Conservation (phyloP, 306 rosid genomes). For the Cicer chorassanicum region DNA sequence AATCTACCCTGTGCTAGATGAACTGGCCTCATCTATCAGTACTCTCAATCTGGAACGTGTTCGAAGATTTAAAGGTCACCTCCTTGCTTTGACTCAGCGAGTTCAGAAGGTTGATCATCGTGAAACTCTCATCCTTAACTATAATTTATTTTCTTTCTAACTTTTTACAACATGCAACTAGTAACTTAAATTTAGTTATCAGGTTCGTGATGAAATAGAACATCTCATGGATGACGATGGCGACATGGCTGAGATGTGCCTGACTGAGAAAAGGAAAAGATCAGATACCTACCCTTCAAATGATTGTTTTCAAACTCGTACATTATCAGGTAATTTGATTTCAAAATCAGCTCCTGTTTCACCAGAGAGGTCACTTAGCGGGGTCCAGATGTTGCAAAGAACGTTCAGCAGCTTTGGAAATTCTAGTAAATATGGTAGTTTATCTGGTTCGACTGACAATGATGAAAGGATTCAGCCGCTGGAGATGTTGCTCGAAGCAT, state of each 20-base stretch:
- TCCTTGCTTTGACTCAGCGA: conserved; percentile 88
- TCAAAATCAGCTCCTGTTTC: conserved; percentile 86
- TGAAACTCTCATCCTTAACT: conserved; percentile 37
- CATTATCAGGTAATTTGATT: conserved; percentile 43
- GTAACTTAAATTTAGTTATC: conserved; percentile 42
- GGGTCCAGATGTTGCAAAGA: conserved; percentile 69
- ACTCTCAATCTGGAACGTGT: conserved; percentile 91
- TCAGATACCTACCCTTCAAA: conserved; percentile 53
- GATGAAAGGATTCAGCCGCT: conserved; percentile 78
- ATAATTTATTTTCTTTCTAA: conserved; percentile 1
- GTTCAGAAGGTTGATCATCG: conserved; percentile 80
- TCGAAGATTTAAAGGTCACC: conserved; percentile 92
- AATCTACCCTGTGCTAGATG: conserved; percentile 91
- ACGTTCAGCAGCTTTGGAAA: conserved; percentile 68
- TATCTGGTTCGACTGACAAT: conserved; percentile 57
- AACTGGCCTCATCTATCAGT: conserved; percentile 76
- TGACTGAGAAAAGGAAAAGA: conserved; percentile 87
- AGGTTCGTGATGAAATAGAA: conserved; percentile 99
- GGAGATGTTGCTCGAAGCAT: conserved; percentile 97
- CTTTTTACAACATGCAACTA: conserved; percentile 19
- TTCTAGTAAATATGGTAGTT: conserved; percentile 77
- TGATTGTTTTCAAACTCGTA: conserved; percentile 53
- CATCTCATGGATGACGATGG: conserved; percentile 99
- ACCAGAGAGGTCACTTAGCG: conserved; percentile 66
- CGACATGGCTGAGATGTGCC: conserved; percentile 99